Conservation (phyloP, 768 basidiomycete genomes). For the Cyclocybe aegerita region DNA sequence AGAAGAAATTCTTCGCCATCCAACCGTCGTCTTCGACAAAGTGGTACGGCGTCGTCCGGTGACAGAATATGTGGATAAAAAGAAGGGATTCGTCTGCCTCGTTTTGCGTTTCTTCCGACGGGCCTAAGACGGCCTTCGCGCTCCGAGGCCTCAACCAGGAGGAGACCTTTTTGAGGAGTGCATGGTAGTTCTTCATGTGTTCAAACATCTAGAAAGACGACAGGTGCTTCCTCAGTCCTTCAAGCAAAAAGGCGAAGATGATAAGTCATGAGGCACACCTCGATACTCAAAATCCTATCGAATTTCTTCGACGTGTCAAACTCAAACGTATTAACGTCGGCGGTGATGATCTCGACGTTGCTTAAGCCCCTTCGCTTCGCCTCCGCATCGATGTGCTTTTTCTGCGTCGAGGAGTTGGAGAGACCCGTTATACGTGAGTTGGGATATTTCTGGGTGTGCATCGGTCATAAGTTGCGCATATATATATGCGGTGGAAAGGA, state of each 20-base stretch:
- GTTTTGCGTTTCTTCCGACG: neutral
- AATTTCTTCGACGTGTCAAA: constrained; percentile 59
- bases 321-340: constrained; percentile 63
- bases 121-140: constrained; percentile 5
- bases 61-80: constrained; percentile 75
- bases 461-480: neutral
- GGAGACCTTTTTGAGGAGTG: constrained; percentile 58
- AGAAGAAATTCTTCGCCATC: constrained; percentile 77
- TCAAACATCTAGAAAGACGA: constrained; percentile 56
- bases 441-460: constrained; percentile 57
- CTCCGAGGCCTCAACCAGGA: constrained; percentile 57
- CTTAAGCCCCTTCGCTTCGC: constrained; percentile 48
- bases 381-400: constrained; percentile 54
- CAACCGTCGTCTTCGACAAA: constrained; percentile 70
- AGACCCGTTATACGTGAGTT: constrained; percentile 59
- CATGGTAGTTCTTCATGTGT: constrained; percentile 75
- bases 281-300: constrained; percentile 69
- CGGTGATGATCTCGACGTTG: constrained; percentile 67
- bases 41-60: constrained; percentile 61
- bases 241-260: neutral
- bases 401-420: constrained; percentile 71
- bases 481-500: neutral
- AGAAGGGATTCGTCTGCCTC: constrained; percentile 44
- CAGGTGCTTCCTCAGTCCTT: neutral
- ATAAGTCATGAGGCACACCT: constrained; percentile 35